Percentiles rank a stretch among this genome's conserved stretches.
Evolutionary conservation across 106 monocot genomes (phyloP).

Genomic region (Platanthera guangdongensis): DNA sequence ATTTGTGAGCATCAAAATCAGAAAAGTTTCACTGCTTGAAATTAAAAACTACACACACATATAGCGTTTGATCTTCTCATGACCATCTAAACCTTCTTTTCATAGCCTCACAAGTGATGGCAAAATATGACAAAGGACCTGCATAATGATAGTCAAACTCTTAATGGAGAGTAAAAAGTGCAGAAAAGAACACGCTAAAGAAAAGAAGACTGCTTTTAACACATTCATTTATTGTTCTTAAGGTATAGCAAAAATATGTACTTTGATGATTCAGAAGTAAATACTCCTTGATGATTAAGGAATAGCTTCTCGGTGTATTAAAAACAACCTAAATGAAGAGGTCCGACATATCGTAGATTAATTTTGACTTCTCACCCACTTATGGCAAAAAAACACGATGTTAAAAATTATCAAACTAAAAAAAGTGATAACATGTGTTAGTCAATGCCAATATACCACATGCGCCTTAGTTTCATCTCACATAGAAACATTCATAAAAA

Average conservation of each 20-base stretch:
- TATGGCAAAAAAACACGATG: background rate
- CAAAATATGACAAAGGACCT: constrained; percentile 86
- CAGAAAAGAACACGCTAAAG: background rate
- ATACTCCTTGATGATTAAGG: background rate
- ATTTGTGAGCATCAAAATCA: constrained; percentile 8
- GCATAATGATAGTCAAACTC: background rate
- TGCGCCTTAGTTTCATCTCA: background rate
- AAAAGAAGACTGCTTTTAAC: background rate
- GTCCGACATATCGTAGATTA: background rate
- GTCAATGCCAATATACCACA: background rate
- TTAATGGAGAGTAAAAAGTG: background rate
- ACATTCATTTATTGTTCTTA: background rate
- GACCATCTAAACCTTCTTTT: constrained; percentile 98
- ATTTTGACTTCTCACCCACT: background rate
- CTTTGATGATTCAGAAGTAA: background rate
- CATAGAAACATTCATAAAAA: background rate
- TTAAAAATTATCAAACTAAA: background rate
- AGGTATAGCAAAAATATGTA: background rate
- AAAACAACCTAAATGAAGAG: background rate
- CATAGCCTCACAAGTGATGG: constrained; percentile 88
- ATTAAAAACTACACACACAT: constrained; percentile 87
- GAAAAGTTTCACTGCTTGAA: constrained; percentile 49
- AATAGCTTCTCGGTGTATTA: background rate
- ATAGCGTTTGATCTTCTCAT: constrained; percentile 99
- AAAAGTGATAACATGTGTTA: background rate